Conservation (phyloP, 352 stramenopile genomes). For the Pythium sukuiense region DNA sequence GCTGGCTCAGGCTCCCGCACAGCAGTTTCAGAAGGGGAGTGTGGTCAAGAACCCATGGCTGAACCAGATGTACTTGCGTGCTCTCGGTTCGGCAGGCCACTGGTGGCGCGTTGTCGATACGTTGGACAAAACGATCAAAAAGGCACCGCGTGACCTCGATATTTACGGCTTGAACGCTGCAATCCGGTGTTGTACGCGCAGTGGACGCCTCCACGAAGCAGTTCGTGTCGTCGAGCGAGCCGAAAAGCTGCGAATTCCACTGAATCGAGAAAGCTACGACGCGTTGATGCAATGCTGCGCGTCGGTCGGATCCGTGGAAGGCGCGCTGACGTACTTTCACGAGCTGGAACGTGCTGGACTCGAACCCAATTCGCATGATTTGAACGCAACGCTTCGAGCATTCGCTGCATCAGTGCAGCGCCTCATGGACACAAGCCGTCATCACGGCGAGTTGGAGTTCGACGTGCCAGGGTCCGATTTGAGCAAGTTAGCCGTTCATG, state of each 20-base stretch:
- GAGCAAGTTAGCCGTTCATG: slow-evolving; percentile 21
- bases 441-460: slow-evolving; percentile 7
- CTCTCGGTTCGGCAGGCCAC: slow-evolving; percentile 12
- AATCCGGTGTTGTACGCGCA: slow-evolving; percentile 14
- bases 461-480: slow-evolving; percentile 23
- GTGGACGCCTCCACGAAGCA: slow-evolving; percentile 21
- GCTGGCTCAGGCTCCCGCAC: background rate
- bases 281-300: slow-evolving; percentile 21
- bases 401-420: slow-evolving; percentile 17
- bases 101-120: slow-evolving; percentile 17
- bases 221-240: slow-evolving; percentile 17
- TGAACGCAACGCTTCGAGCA: slow-evolving; percentile 22
- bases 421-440: slow-evolving; percentile 10
- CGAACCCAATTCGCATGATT: slow-evolving; percentile 8
- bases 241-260: slow-evolving; percentile 6
- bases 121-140: slow-evolving; percentile 14
- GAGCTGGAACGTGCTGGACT: slow-evolving; percentile 19
- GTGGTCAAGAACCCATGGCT: slow-evolving; percentile 6
- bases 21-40: background rate
- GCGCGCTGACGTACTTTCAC: slow-evolving; percentile 14
- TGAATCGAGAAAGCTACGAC: slow-evolving; percentile 23
- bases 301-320: slow-evolving; percentile 14
- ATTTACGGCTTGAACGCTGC: slow-evolving; percentile 25
- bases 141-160: slow-evolving; percentile 7
- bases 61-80: slow-evolving; percentile 17